Base-by-base conservation (phyloP, 371 early-diverging fungal genomes). In the Mucor irregularis region DNA sequence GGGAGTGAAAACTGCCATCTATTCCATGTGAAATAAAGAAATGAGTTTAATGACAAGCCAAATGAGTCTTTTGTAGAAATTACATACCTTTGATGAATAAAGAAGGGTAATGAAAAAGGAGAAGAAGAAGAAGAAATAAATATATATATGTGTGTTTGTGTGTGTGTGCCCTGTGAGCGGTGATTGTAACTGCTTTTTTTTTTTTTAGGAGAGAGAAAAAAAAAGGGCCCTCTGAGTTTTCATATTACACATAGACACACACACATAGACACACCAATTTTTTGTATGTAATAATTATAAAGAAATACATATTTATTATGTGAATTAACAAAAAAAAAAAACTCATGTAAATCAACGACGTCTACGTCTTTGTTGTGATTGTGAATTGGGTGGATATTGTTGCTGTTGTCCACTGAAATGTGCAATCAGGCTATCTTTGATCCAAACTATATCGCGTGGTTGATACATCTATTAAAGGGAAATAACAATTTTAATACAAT, bases 361-460 rank as follows among this genome's bases (percentile, higher is more conserved):
- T 42, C 46, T 58, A 52, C 35, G 49, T 49, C 26, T 46, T 21
- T 30, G 50, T 13, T 48, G 38, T 9, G 57, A 44, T 34, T 39
- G 52, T 28, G 35, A 47, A 58, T 38, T 60, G 14, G 60, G 42
- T 21, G 60, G 52, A n/a, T 45, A 31, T 19, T 34, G 29, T 40
- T 49, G 46, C 13, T 65, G 61, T 31, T 61, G 65, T 22, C 62
- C 52, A 22, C 75, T 74, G 33, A 78, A 72, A 64, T 78, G 74
- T 16, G 66, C 58, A 50, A 78, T 53, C 19, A 78, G 35, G n/a
- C 66, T 54, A 8, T 74, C 73, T 31, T 78, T 78, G 40, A 78
- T 72, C 78, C 78, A 78, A 25, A 68, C 69, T 56, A 68, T 78
- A 50, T 78, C 69, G 22, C 62, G 68, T 30, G 78, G 78, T 33